Evolutionary conservation across 441 rosid genomes (phyloP).

Genomic region (Lepidium campestre): DNA sequence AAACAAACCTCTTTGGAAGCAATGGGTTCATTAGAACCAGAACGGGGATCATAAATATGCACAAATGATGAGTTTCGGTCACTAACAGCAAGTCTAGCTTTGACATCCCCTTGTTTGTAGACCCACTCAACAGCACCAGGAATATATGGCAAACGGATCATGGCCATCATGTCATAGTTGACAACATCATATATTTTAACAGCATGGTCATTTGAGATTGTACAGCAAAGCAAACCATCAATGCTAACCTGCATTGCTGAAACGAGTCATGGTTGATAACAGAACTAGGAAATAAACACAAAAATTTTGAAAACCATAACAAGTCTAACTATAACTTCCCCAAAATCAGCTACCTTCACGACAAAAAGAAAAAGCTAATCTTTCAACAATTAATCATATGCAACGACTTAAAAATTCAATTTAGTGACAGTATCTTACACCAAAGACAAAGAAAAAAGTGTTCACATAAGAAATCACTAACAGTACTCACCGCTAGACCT

Average conservation of each 20-base stretch:
- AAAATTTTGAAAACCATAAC: not conserved
- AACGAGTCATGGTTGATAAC: slow-evolving; percentile 52
- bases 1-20: slow-evolving; percentile 63
- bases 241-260: slow-evolving; percentile 88
- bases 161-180: slow-evolving; percentile 97
- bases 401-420: not conserved
- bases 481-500: slow-evolving; percentile 75
- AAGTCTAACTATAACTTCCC: not conserved
- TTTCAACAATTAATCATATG: not conserved
- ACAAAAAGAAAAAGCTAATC: not conserved
- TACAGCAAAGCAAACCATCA: slow-evolving; percentile 94
- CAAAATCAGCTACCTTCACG: not conserved
- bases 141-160: slow-evolving; percentile 71
- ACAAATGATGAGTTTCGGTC: slow-evolving; percentile 69
- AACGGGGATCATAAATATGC: slow-evolving; percentile 79
- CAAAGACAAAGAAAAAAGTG: not conserved
- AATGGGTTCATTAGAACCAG: slow-evolving; percentile 83
- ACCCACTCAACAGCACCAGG: slow-evolving; percentile 93
- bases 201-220: slow-evolving; percentile 76
- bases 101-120: slow-evolving; percentile 88
- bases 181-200: slow-evolving; percentile 93
- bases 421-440: not conserved
- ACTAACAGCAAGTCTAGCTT: slow-evolving; percentile 81
- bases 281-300: slow-evolving; percentile 13
- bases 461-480: not conserved